Conservation (phyloP, 2,329 filamentous ascomycete genomes). For the Colletotrichum siamense region DNA sequence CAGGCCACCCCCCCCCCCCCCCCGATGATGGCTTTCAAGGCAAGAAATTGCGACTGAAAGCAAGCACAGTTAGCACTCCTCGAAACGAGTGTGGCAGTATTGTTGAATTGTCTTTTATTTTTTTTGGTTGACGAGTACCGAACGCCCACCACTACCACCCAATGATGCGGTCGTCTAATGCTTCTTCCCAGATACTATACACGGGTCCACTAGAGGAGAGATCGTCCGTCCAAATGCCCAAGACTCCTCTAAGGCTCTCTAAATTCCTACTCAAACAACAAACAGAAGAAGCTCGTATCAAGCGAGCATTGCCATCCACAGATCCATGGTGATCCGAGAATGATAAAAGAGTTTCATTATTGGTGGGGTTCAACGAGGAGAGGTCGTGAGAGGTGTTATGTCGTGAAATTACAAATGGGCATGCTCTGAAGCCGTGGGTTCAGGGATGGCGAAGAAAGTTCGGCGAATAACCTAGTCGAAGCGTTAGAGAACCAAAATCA, state of each 20-base stretch:
- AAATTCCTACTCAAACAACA: conserved; percentile 26
- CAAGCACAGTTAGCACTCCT: not conserved
- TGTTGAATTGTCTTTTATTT: not conserved
- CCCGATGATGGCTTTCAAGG: not conserved
- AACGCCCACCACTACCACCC: conserved; percentile 18
- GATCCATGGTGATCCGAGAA: conserved; percentile 5
- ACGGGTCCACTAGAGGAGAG: conserved; percentile 58
- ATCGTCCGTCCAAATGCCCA: conserved; percentile 52
- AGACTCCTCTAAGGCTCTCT: conserved; percentile 22
- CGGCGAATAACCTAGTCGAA: conserved; percentile 40
- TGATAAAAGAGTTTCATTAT: conserved; percentile 14
- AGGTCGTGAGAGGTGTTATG: conserved; percentile 3
- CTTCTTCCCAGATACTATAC: conserved; percentile 55
- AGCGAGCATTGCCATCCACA: conserved; percentile 16
- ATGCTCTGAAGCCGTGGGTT: conserved; percentile 26
- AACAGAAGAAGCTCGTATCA: conserved; percentile 22
- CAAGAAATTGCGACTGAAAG: not conserved
- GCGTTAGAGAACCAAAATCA: not conserved
- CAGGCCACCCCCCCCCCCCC: not conserved
- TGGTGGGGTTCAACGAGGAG: conserved; percentile 5
- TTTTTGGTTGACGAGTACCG: conserved; percentile 9
- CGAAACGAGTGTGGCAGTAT: not conserved
- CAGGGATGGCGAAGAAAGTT: conserved; percentile 46
- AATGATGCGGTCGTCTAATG: conserved; percentile 45
- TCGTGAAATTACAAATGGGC: conserved; percentile 23